Percentiles rank a stretch among this genome's conserved stretches.
Evolutionary conservation across 1,139 yeast species (phyloP).

Genomic region (Debaryomyces psychrophilus): DNA sequence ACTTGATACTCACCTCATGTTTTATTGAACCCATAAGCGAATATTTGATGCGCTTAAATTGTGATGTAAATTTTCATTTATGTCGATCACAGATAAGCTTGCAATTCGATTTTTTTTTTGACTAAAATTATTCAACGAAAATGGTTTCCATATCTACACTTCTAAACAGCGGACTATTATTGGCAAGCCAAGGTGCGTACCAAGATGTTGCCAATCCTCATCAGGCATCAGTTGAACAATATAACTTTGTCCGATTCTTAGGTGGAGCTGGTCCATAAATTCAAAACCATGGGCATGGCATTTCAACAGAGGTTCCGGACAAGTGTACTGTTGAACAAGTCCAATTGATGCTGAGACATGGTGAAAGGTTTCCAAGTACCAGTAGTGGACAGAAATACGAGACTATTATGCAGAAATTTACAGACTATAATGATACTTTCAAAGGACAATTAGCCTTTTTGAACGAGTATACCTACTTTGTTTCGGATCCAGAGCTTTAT

Average conservation of each 20-base stretch:
- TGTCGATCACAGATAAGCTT: not conserved
- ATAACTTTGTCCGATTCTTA: constrained; percentile 45
- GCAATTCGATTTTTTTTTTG: not conserved
- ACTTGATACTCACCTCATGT: too few relatives aligned
- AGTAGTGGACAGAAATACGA: constrained; percentile 27
- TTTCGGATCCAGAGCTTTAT: constrained; percentile 26
- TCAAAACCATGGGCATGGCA: constrained; percentile 49
- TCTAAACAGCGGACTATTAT: constrained; percentile 31
- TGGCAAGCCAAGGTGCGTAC: constrained; percentile 29
- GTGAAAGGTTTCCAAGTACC: constrained; percentile 66
- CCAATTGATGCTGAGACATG: constrained; percentile 67
- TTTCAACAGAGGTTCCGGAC: constrained; percentile 50
- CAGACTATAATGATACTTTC: constrained; percentile 28
- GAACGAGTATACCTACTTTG: constrained; percentile 39
- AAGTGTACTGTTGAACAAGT: constrained; percentile 64
- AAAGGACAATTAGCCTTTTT: constrained; percentile 36
- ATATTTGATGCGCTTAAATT: not conserved
- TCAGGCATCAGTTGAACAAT: constrained; percentile 40
- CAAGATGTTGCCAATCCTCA: constrained; percentile 36
- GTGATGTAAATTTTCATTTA: not conserved
- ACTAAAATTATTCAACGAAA: not conserved
- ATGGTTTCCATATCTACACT: constrained; percentile 40
- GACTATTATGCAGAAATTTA: constrained; percentile 24
- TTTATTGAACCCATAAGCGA: not conserved
- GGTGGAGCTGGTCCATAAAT: constrained; percentile 54